These are phyloP conservation scores for Cronartium quercuum DNA, from an alignment of 1,284 basidiomycete species.

Conservation along the genomic window DNA sequence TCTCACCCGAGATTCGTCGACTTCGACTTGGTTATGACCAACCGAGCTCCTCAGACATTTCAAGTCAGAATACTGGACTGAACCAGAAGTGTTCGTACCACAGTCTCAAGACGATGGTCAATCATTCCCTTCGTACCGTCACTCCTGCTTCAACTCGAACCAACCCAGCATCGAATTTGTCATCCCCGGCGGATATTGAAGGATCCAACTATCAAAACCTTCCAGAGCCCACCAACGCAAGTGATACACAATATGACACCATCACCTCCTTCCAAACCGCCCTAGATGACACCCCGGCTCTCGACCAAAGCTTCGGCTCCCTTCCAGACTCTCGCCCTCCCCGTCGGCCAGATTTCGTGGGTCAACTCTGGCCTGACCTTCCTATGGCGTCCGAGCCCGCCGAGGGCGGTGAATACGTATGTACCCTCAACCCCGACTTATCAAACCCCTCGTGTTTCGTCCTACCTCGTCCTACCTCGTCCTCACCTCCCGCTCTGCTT, in stretches of 20 bases:
- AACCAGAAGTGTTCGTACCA: conserved; percentile 13
- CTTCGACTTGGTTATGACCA: conserved; percentile 1
- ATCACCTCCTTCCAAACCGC: not conserved
- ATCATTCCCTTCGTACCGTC: not conserved
- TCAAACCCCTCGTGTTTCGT: no score
- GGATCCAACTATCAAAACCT: not conserved
- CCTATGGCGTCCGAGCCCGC: not conserved
- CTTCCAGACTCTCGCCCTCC: not conserved
- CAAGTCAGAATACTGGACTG: not conserved
- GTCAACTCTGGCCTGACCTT: not conserved
- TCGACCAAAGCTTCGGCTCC: no score
- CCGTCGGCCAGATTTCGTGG: not conserved
- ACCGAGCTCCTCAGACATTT: not conserved
- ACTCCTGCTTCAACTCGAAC: not conserved
- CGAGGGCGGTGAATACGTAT: not conserved
- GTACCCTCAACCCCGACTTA: no score
- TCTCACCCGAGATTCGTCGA: conserved; percentile 1
- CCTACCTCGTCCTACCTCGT: not conserved
- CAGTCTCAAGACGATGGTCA: conserved; percentile 28
- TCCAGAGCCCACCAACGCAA: not conserved
- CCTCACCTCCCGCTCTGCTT: not conserved
- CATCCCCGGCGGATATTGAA: not conserved
- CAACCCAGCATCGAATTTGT: not conserved
- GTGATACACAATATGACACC: not conserved
- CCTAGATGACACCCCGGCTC: not conserved